A percentile compares a stretch with the other conserved stretches of the same genome.
phyloP scores from a whole-genome alignment of 1,139 yeast genomes.

The Zygosaccharomyces sapae region DNA sequence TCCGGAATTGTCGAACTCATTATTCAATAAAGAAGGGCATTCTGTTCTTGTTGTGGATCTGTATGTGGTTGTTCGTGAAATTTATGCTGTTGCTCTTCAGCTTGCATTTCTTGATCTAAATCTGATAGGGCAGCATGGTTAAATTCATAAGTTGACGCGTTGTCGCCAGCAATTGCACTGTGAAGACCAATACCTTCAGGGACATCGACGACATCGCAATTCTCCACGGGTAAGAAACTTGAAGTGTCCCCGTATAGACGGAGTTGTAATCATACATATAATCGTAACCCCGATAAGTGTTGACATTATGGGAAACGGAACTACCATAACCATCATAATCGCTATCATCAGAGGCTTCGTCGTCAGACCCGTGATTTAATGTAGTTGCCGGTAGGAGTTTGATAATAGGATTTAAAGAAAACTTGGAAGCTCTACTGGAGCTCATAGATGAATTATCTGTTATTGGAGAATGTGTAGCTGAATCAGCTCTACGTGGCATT shows the following conservation, averaged over 20 bases:
- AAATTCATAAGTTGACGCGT: conserved; percentile 16
- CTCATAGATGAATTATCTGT: conserved; percentile 36
- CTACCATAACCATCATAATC: conserved; percentile 41
- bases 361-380: conserved; percentile 72
- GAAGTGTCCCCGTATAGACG: conserved; percentile 60
- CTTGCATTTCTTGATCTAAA: neutral
- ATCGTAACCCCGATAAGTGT: conserved; percentile 72
- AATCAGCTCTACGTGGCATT: conserved; percentile 28
- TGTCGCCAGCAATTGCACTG: conserved; percentile 29
- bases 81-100: neutral
- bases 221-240: conserved; percentile 32
- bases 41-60: too few species aligned
- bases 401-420: conserved; percentile 48
- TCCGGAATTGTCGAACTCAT: conserved; percentile 38
- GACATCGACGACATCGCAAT: conserved; percentile 45
- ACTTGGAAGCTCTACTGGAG: conserved; percentile 27
- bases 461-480: conserved; percentile 23
- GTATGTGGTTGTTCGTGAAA: neutral
- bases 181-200: conserved; percentile 38
- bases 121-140: conserved; percentile 11
- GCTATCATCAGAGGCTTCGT: conserved; percentile 53
- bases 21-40: conserved; percentile 24
- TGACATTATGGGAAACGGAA: conserved; percentile 72
- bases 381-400: conserved; percentile 78
- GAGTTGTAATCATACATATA: conserved; percentile 85